A percentile compares a stretch with the other conserved stretches of the same genome.
phyloP scores from a whole-genome alignment of 345 rosid species.

The Punica granatum region DNA sequence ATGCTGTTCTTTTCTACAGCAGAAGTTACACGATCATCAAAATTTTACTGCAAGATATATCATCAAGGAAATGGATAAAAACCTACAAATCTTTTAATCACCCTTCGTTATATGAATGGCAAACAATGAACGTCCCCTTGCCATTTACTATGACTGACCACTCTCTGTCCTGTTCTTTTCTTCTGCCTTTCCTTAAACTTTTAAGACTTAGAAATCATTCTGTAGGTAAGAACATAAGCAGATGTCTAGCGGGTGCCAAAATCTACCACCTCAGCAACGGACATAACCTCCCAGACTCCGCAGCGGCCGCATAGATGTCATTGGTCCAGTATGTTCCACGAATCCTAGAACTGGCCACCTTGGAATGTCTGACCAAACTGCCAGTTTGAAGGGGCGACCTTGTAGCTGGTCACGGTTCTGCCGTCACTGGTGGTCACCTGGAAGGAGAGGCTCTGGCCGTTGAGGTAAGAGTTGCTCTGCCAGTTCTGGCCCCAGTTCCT shows the following conservation, averaged over 20 bases:
- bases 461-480: constrained; percentile 85
- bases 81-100: background rate
- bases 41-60: no score
- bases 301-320: background rate
- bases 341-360: constrained; percentile 12
- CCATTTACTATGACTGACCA: background rate
- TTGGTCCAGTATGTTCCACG: background rate
- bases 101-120: constrained; percentile 1
- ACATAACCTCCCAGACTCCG: constrained; percentile 17
- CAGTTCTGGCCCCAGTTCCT: constrained; percentile 99
- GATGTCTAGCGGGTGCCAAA: constrained; percentile 63
- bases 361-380: constrained; percentile 16
- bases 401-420: constrained; percentile 43
- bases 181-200: background rate
- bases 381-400: constrained; percentile 40
- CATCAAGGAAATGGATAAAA: no score
- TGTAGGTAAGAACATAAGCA: background rate
- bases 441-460: constrained; percentile 76
- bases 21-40: no score
- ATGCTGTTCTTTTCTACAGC: no score
- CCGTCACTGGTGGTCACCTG: constrained; percentile 90
- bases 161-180: background rate
- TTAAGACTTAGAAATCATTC: background rate
- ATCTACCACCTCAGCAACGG: constrained; percentile 61
- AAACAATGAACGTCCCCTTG: background rate